Evolutionary conservation across 2,329 filamentous ascomycete species (phyloP).

Genomic region (Huntiella abstrusa): DNA sequence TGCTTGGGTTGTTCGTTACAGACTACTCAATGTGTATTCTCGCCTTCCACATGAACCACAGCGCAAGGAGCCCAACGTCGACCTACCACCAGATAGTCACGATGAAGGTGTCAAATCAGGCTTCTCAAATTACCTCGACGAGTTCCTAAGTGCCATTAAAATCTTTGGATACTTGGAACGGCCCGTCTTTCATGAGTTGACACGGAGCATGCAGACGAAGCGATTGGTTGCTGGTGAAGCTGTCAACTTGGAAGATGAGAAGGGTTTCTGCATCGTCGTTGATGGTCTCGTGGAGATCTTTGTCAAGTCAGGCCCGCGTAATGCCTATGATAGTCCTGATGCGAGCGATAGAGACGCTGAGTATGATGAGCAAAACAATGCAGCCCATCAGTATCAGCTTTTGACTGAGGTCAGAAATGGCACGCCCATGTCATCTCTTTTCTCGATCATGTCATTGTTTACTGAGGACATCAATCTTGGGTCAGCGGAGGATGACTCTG

Average conservation of each 20-base stretch:
- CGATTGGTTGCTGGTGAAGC: slow-evolving; percentile 95
- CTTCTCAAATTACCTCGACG: slow-evolving; percentile 88
- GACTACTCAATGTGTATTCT: slow-evolving; percentile 93
- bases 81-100: slow-evolving; percentile 83
- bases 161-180: slow-evolving; percentile 95
- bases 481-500: slow-evolving; percentile 40
- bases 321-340: slow-evolving; percentile 18
- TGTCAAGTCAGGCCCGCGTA: slow-evolving; percentile 59
- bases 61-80: slow-evolving; percentile 85
- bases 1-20: slow-evolving; percentile 88
- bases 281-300: slow-evolving; percentile 95
- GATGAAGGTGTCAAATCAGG: slow-evolving; percentile 81
- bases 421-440: slow-evolving; percentile 93
- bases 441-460: slow-evolving; percentile 91
- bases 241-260: slow-evolving; percentile 85
- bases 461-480: slow-evolving; percentile 82
- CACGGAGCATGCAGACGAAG: slow-evolving; percentile 91
- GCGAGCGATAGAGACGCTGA: slow-evolving; percentile 29
- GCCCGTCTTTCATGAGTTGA: slow-evolving; percentile 93
- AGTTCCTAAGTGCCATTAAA: slow-evolving; percentile 96
- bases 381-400: slow-evolving; percentile 73
- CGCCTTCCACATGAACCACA: slow-evolving; percentile 85
- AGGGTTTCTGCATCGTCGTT: slow-evolving; percentile 93
- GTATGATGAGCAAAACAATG: slow-evolving; percentile 42
- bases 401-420: slow-evolving; percentile 96